Conservation (phyloP, 2,329 filamentous ascomycete species). For the Domatiomyces globalis region DNA sequence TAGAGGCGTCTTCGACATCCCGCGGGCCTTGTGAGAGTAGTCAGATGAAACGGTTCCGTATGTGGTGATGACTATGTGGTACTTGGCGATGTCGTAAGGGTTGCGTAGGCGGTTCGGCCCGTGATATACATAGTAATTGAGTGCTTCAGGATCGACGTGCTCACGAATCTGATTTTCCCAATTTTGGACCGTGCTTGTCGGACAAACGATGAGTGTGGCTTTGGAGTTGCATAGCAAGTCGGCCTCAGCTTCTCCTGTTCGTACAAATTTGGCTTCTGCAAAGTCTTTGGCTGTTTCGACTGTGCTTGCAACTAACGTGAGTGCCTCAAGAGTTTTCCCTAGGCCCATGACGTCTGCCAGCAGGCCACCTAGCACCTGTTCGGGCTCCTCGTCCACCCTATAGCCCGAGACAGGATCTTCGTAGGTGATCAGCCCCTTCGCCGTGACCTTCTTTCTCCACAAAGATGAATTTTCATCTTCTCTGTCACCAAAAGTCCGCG, state of each 20-base stretch:
- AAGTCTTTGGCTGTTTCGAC: conserved; percentile 50
- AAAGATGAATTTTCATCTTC: conserved; percentile 56
- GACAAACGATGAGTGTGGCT: conserved; percentile 74
- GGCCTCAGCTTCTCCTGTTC: conserved; percentile 21
- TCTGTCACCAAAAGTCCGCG: conserved; percentile 42
- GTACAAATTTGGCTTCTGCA: conserved; percentile 29
- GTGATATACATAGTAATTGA: conserved; percentile 76
- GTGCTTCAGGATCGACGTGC: conserved; percentile 51
- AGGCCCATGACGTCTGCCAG: conserved; percentile 79
- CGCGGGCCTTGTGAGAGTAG: conserved; percentile 41
- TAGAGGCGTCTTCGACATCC: conserved; percentile 42
- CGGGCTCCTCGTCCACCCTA: conserved; percentile 44
- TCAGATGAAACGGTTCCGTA: conserved; percentile 82
- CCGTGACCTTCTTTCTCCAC: conserved; percentile 52
- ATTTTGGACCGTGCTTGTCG: conserved; percentile 80
- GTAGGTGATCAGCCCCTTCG: conserved; percentile 48
- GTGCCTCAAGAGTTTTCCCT: conserved; percentile 74
- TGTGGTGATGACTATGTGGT: conserved; percentile 80
- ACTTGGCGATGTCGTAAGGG: conserved; percentile 51
- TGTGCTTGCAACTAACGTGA: conserved; percentile 60
- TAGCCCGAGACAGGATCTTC: conserved; percentile 76
- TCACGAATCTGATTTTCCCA: conserved; percentile 87
- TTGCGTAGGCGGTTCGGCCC: conserved; percentile 62
- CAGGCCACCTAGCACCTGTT: conserved; percentile 57
- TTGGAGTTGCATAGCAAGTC: conserved; percentile 51